phyloP scores from a whole-genome alignment of 257 asterid genomes.

The Forsythia viridissima region DNA sequence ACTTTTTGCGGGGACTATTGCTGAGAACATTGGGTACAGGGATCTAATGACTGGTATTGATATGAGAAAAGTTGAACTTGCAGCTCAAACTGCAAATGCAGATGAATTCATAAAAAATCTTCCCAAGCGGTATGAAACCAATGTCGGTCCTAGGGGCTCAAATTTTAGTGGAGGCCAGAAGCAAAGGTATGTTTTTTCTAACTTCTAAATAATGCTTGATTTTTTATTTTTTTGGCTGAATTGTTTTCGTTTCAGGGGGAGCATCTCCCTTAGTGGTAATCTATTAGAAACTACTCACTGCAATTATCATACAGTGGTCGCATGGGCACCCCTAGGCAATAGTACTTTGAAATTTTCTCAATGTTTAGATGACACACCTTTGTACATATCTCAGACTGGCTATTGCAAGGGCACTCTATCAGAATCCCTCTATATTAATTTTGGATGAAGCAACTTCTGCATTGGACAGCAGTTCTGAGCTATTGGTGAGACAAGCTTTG shows the following conservation, averaged over 20 bases:
- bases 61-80: slow-evolving; percentile 69
- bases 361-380: neutral
- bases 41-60: slow-evolving; percentile 71
- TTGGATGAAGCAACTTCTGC: slow-evolving; percentile 98
- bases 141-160: slow-evolving; percentile 91
- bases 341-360: neutral
- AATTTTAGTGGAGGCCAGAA: slow-evolving; percentile 90
- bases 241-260: neutral
- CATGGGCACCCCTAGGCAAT: neutral
- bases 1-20: slow-evolving; percentile 80
- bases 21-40: slow-evolving; percentile 89
- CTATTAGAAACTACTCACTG: neutral
- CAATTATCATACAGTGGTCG: neutral
- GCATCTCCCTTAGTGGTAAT: neutral
- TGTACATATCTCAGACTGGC: slow-evolving; percentile 60
- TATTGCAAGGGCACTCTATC: slow-evolving; percentile 89
- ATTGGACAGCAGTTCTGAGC: slow-evolving; percentile 83
- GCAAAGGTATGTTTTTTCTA: slow-evolving; percentile 56
- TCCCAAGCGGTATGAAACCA: slow-evolving; percentile 63
- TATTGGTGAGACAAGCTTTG: slow-evolving; percentile 81
- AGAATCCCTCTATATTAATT: slow-evolving; percentile 85
- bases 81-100: slow-evolving; percentile 89
- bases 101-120: slow-evolving; percentile 73
- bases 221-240: neutral
- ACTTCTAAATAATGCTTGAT: neutral